Conservation (phyloP, 345 rosid genomes). For the Fremontodendron californicum region DNA sequence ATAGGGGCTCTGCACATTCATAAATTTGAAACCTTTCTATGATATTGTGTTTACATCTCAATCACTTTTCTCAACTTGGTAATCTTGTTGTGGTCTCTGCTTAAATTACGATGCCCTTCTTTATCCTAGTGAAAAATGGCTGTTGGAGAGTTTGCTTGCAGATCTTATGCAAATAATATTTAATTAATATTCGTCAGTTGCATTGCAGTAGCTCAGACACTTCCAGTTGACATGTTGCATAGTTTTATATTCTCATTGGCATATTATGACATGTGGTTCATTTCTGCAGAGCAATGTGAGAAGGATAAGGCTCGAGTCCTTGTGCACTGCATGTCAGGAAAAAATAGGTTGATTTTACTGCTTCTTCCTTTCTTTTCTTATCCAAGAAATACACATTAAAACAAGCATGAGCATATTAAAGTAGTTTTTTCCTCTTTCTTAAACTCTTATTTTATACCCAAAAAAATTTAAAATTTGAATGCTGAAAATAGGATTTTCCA, state of each 20-base stretch:
- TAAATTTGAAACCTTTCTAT: neutral
- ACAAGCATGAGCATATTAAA: neutral
- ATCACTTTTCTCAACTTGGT: neutral
- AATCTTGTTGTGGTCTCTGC: neutral
- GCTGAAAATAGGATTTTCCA: neutral
- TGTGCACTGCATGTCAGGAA: slow-evolving; percentile 98
- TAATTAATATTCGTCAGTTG: slow-evolving; percentile 6
- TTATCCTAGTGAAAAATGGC: neutral
- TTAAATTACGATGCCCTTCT: neutral
- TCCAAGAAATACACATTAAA: neutral
- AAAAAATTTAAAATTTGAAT: neutral
- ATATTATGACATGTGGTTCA: slow-evolving; percentile 3
- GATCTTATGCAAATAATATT: neutral
- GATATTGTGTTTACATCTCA: neutral
- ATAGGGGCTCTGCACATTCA: neutral
- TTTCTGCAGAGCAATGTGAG: slow-evolving; percentile 81
- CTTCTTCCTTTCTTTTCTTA: neutral
- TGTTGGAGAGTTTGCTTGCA: neutral
- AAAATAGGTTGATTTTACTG: slow-evolving; percentile 61
- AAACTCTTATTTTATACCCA: neutral
- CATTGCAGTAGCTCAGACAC: neutral
- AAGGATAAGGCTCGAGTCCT: slow-evolving; percentile 93
- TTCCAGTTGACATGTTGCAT: neutral
- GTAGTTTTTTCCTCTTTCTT: neutral
- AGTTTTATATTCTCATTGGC: slow-evolving; percentile 7